Conservation (phyloP, 2,329 filamentous ascomycete species). For the Fusarium sp. region DNA sequence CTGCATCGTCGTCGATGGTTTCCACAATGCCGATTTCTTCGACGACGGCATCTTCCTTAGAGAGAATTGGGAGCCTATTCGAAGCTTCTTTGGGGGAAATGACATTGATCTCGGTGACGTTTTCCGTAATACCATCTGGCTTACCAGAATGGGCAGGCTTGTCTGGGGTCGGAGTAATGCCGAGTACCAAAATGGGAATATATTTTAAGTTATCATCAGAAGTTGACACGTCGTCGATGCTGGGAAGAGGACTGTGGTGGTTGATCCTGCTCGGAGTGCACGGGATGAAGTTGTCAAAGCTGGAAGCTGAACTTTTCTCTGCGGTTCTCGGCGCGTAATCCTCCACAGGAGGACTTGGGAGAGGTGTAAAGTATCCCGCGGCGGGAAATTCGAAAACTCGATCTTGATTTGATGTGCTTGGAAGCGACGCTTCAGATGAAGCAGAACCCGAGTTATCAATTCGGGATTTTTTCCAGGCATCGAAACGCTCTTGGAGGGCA, state of each 20-base stretch:
- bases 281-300: not conserved
- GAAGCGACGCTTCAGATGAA: conserved; percentile 1
- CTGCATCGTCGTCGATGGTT: not conserved
- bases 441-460: not conserved
- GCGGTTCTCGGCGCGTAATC: not conserved
- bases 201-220: not conserved
- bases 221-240: not conserved
- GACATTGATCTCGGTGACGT: not conserved
- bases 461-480: conserved; percentile 7
- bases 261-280: conserved; percentile 1
- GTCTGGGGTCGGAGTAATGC: too few relatives aligned
- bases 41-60: not conserved
- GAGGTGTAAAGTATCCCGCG: conserved; percentile 3
- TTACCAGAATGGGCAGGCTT: not conserved
- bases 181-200: not conserved
- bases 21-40: not conserved
- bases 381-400: conserved; percentile 15
- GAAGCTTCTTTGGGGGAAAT: not conserved
- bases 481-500: not conserved
- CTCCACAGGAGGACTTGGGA: conserved; percentile 12
- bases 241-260: not conserved
- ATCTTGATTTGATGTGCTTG: conserved; percentile 8
- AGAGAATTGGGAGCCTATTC: not conserved
- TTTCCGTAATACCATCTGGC: not conserved
- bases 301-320: not conserved